Evolutionary conservation across 495 filamentous ascomycete genomes (phyloP), one percentile per base, ranked within the genome.

Genomic region (Hypomontagnella submonticulosa): DNA sequence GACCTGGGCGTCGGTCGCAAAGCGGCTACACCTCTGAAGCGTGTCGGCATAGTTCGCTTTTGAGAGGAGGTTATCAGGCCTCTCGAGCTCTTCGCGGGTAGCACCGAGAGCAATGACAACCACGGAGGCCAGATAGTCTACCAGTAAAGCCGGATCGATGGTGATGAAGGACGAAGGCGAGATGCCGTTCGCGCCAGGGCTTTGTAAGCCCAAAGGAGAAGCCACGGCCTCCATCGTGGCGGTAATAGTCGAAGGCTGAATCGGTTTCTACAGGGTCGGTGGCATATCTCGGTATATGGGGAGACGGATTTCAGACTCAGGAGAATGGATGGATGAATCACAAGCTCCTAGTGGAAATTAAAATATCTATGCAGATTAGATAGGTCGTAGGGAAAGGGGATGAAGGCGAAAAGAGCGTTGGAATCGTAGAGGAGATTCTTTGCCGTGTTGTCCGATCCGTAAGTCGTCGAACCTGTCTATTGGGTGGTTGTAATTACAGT

Each of bases 41-140:
- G 95, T 98, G 54, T 98, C 93, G 34, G 80, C 76, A 66, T 89
- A 84, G 53, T 81, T 85, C 6, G 79, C 73, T 60, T 85, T 81
- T 13, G 92, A 94, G 46, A 99, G 84, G 72, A 98, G 81, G 75
- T 92, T 97, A 43, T 91, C 92, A 41, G 84, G 79, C 18, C 82
- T 80, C 74, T 96, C 88, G 58, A 99, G 83, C 71, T 99, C 95
- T 37, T 82, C 81, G 68, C 84, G 86, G 23, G 87, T 85, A 59
- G 96, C 93, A 66, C 94, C 96, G 52, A 99, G 83, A 65, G 90
- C 93, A 52, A 94, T 88, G 73, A 89, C 84, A 67, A 97, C 84
- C 54, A 97, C 87, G 54, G 87, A 85, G 36, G 81, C 82, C 54
- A 98, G 84, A 79, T 97, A 89, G 47, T 93, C 89, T 50, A 97